Base-by-base conservation (phyloP, 2,329 filamentous ascomycete genomes). In the Exophiala mesophila region DNA sequence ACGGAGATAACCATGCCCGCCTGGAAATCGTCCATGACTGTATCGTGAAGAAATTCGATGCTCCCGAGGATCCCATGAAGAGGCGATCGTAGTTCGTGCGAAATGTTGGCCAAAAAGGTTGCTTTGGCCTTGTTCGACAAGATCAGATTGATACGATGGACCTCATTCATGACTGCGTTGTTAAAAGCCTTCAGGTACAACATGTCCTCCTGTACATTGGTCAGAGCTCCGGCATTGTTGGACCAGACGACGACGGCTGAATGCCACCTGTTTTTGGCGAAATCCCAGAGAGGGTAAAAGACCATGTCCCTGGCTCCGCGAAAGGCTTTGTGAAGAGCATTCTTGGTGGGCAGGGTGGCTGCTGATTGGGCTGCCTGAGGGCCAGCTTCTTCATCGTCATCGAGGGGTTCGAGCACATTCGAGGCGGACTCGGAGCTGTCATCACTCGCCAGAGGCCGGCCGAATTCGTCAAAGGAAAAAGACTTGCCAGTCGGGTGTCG, bases 391-490 rank as follows among this genome's bases (percentile, higher is more conserved):
- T 36, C 35, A 5, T 15, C 20, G 28, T 15, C 32, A 23, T 23
- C 35, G 10, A 26, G 17, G 21, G 41, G 38, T 5, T 50, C 54
- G 2, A 55, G 53, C 8, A 55, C 51, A n/a, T 36, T 20, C 19
- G 41, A 37, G 31, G 29, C 32, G 24, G 45, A 48, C 5, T 55
- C 58, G n/a, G 52, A 52, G 31, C 54, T 59, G 74, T 97, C 26
- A 80, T 89, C 55, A 79, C 84, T 55, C 88, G 92, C 41, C 89
- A 85, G 2, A 67, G 73, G 41, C 72, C 96, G 49, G 78, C 73
- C 44, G 95, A 96, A 62, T 76, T 95, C 19, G 89, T 88, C 34
- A 90, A 86, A 68, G 89, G 89, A 57, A 80, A 78, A 63, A 81
- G 73, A 61, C 36, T 66, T 66, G 0, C 73, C 73, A 6, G 60